These are phyloP conservation scores for Epichloe gansuensis DNA, from an alignment of 2,329 filamentous ascomycete genomes.

Conservation along the genomic window DNA sequence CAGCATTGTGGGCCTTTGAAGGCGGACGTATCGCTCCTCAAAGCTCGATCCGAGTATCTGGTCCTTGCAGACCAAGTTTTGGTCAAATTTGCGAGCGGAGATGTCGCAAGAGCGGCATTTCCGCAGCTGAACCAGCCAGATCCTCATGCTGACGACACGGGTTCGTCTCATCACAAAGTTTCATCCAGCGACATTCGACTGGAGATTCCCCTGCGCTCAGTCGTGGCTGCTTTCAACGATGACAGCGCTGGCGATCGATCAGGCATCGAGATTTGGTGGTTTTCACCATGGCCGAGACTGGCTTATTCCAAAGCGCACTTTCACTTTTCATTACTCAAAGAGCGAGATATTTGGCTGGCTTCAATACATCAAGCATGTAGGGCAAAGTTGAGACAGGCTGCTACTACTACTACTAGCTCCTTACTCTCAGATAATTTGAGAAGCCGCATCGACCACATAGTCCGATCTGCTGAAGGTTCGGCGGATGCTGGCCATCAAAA, in stretches of 20 bases:
- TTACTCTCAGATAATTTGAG: constrained; percentile 34
- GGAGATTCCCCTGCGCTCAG: constrained; percentile 35
- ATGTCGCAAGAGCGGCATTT: constrained; percentile 35
- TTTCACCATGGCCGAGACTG: constrained; percentile 28
- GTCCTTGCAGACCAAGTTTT: constrained; percentile 39
- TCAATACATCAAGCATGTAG: constrained; percentile 31
- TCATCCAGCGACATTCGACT: constrained; percentile 26
- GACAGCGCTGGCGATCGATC: constrained; percentile 37
- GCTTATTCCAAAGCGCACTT: constrained; percentile 35
- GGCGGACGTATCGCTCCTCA: constrained; percentile 34
- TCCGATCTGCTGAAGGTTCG: constrained; percentile 29
- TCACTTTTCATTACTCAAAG: constrained; percentile 34
- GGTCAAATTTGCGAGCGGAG: constrained; percentile 35
- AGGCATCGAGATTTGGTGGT: constrained; percentile 46
- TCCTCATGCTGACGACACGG: constrained; percentile 10
- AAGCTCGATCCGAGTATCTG: constrained; percentile 36
- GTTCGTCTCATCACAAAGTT: constrained; percentile 17
- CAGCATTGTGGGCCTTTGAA: constrained; percentile 35
- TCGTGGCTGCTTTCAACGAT: constrained; percentile 40
- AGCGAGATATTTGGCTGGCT: constrained; percentile 37
- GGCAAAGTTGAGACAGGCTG: constrained; percentile 22
- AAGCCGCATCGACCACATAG: constrained; percentile 31
- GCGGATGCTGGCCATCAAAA: constrained; percentile 16
- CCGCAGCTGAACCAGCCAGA: constrained; percentile 26
- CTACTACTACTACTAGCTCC: constrained; percentile 21